Evolutionary conservation across 2,329 filamentous ascomycete genomes (phyloP).

Genomic region (Ilyonectria destructans): DNA sequence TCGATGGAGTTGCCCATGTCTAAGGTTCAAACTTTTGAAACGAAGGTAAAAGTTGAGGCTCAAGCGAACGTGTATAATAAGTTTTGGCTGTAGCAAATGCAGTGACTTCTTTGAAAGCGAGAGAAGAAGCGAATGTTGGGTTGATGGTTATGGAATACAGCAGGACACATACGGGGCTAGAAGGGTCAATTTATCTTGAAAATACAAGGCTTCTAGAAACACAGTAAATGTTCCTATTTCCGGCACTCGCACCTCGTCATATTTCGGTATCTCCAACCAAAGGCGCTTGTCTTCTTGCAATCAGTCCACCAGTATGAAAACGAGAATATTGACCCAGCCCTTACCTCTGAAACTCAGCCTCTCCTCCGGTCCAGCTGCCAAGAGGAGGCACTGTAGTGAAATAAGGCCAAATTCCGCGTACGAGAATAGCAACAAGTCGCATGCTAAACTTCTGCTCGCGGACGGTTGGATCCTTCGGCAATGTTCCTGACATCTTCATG

Average conservation of each 20-base stretch:
- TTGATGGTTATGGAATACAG: constrained; percentile 2
- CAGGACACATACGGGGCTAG: not conserved
- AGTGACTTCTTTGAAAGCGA: not conserved
- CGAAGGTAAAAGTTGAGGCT: not conserved
- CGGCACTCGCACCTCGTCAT: not conserved
- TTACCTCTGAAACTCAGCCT: constrained; percentile 32
- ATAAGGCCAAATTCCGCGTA: not conserved
- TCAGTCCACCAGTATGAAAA: not conserved
- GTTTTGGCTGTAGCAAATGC: constrained; percentile 28
- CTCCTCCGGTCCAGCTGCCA: constrained; percentile 14
- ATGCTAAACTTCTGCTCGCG: constrained; percentile 19
- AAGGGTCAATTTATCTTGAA: constrained; percentile 34
- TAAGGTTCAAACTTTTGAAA: not conserved
- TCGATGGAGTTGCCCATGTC: constrained; percentile 13
- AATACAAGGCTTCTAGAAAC: not conserved
- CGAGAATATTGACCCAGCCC: not conserved
- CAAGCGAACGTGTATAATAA: not conserved
- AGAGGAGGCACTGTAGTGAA: constrained; percentile 6
- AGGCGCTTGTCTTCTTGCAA: not conserved
- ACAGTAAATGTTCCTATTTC: not conserved
- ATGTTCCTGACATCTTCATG: not conserved
- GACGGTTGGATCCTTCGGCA: not conserved
- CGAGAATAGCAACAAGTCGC: constrained; percentile 46
- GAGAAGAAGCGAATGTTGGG: constrained; percentile 38
- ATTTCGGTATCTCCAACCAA: not conserved